Base-by-base conservation (phyloP, 805 yeast species). In the Lachancea nothofagi region DNA sequence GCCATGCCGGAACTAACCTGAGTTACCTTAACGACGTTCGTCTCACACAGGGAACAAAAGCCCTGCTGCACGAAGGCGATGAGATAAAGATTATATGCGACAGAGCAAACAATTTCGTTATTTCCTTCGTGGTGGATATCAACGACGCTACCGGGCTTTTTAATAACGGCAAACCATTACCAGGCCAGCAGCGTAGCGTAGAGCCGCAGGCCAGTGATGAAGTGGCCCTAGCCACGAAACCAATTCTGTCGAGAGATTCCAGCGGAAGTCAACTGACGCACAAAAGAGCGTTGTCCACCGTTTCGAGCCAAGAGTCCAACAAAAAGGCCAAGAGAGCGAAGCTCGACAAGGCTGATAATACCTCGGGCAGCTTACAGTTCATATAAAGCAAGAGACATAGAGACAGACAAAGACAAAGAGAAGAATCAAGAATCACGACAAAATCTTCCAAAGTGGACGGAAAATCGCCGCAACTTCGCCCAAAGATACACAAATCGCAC, bases 1-100 rank as follows among this genome's bases (percentile, higher is more conserved):
- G 84, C 33, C 96, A 88, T 49, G 74, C 69, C 45, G 82, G 93
- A 41, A 77, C 94, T 0, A 89, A 88, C 59, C 81, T 85, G 2
- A 83, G 96, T 55, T 75, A 68, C 50, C 72, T 89, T 6, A 84
- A 87, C 51, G 73, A 74, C 6, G 59, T 64, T 6, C 69, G 69
- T 35, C 55, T 85, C 33, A 81, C 82, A 0, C 76, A 77, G 44
- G 81, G 82, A 2, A 69, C 73, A 23, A 85, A 84, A 50, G 71
- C 70, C 0, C 70, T 76, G 39, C 52, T 89, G 1, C 75, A 68
- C 50, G 69, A 81, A 45, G 82, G 82, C 0, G 96, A 87, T 57
- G 67, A 63, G 23, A 59, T 88, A 4, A 77, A 77, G 50, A 64
- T 87, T 14, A 80, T 87, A 48, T 69, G 72, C 40, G 95, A 86